Evolutionary conservation across 106 monocot species (phyloP).

Genomic region (Dendrobium chrysotoxum): DNA sequence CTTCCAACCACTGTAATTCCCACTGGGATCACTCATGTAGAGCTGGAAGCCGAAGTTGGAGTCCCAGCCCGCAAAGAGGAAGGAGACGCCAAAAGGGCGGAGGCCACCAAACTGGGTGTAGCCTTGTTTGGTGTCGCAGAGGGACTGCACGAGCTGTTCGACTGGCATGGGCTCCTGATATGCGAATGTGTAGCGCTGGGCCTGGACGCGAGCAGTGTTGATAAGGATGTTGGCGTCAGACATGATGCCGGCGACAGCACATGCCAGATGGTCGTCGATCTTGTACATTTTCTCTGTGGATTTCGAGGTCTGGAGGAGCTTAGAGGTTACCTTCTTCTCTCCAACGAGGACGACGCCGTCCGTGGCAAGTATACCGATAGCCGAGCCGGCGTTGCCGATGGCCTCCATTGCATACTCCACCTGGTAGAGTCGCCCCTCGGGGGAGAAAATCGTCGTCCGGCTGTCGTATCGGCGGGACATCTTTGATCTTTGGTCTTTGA

Average conservation of each 20-base stretch:
- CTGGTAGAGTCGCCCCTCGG: slow-evolving; percentile 70
- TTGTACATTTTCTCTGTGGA: slow-evolving; percentile 95
- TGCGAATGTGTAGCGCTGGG: slow-evolving; percentile 74
- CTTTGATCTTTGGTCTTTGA: not conserved
- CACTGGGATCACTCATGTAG: slow-evolving; percentile 85
- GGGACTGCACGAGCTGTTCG: slow-evolving; percentile 85
- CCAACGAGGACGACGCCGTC: slow-evolving; percentile 69
- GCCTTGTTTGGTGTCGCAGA: slow-evolving; percentile 92
- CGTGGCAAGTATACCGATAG: slow-evolving; percentile 50
- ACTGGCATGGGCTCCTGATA: slow-evolving; percentile 98
- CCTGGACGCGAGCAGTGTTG: slow-evolving; percentile 90
- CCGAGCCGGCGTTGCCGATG: slow-evolving; percentile 72
- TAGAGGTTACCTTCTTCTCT: slow-evolving; percentile 89
- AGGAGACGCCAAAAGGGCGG: slow-evolving; percentile 84
- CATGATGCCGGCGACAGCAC: slow-evolving; percentile 94
- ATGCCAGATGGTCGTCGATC: slow-evolving; percentile 83
- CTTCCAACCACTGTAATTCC: slow-evolving; percentile 89
- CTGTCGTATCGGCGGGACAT: slow-evolving; percentile 79
- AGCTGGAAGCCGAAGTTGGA: slow-evolving; percentile 76
- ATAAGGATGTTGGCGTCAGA: slow-evolving; percentile 95
- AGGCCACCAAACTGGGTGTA: slow-evolving; percentile 93
- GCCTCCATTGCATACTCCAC: slow-evolving; percentile 83
- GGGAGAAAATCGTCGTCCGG: slow-evolving; percentile 73
- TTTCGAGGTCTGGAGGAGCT: slow-evolving; percentile 86
- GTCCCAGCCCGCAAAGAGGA: slow-evolving; percentile 90